A percentile compares a stretch with the other conserved stretches of the same genome.
Evolutionary conservation across 441 rosid genomes (phyloP).

Genomic region (Geranium incanum): DNA sequence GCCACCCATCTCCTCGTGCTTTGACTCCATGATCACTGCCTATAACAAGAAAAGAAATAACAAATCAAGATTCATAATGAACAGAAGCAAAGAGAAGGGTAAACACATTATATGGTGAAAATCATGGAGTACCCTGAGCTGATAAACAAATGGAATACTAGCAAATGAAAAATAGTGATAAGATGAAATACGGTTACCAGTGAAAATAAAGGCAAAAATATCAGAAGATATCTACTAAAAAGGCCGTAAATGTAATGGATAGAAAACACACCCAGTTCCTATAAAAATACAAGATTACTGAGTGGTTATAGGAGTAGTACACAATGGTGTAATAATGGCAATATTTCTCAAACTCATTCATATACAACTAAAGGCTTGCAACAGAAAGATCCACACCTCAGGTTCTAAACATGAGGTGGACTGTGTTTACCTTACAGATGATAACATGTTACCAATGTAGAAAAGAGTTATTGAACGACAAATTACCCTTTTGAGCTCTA

Average conservation of each 20-base stretch:
- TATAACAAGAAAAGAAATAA: slow-evolving; percentile 20
- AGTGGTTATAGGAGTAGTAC: neutral
- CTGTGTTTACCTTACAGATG: neutral
- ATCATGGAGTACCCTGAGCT: neutral
- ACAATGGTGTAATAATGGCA: neutral
- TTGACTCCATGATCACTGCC: slow-evolving; percentile 92
- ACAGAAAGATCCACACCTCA: neutral
- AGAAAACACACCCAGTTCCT: neutral
- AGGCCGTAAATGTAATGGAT: neutral
- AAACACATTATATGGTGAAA: neutral
- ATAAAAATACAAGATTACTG: neutral
- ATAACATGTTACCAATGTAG: neutral
- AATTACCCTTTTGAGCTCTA: slow-evolving; percentile 67
- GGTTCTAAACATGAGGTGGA: neutral
- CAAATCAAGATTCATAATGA: neutral
- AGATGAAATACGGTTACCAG: neutral
- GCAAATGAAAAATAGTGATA: neutral
- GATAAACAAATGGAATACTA: neutral
- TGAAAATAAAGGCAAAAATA: neutral
- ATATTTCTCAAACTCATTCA: neutral
- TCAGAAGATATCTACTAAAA: slow-evolving; percentile 6
- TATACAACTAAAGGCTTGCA: neutral
- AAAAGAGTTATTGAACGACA: slow-evolving; percentile 14
- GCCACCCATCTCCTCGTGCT: slow-evolving; percentile 97
- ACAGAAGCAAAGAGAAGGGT: slow-evolving; percentile 4